A percentile compares a stretch with the other conserved stretches of the same genome.
Evolutionary conservation across 192 early-diverging fungal species (phyloP).

Genomic region (Backusella mclennaniae): DNA sequence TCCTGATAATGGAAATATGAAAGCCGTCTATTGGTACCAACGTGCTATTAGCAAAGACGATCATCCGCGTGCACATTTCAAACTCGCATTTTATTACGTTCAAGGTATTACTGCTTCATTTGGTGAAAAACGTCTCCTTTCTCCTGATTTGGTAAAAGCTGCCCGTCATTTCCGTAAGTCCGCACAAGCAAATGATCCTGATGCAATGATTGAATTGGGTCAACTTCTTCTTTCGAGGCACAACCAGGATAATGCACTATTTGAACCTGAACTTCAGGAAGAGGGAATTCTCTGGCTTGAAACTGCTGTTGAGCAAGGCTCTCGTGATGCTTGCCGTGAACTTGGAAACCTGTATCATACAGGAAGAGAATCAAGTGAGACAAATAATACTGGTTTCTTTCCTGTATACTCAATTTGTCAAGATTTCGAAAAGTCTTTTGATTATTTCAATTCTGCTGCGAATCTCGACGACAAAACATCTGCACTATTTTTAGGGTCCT

Average conservation of each 20-base stretch:
- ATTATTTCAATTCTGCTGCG: conserved; percentile 26
- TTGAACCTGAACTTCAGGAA: not conserved
- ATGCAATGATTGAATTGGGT: conserved; percentile 33
- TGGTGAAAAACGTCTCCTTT: not conserved
- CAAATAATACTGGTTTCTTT: not conserved
- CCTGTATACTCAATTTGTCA: conserved; percentile 7
- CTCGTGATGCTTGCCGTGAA: conserved; percentile 20
- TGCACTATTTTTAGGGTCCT: conserved; percentile 30
- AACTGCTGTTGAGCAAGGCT: conserved; percentile 14
- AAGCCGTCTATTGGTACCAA: conserved; percentile 27
- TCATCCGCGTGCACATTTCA: conserved; percentile 26
- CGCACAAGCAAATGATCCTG: conserved; percentile 22
- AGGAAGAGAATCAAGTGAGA: conserved; percentile 6
- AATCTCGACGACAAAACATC: conserved; percentile 31
- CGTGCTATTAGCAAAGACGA: conserved; percentile 20
- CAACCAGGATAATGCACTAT: not conserved
- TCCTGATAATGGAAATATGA: not conserved
- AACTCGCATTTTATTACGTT: conserved; percentile 19
- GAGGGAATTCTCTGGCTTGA: conserved; percentile 24
- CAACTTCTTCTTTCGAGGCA: conserved; percentile 15
- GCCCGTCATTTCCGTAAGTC: conserved; percentile 18
- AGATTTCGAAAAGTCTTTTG: conserved; percentile 30
- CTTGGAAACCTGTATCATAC: conserved; percentile 31
- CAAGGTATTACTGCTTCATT: conserved; percentile 14
- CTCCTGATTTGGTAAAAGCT: conserved; percentile 7